Percentiles rank a stretch among this genome's conserved stretches.
Evolutionary conservation across 1,284 basidiomycete genomes (phyloP).

Genomic region (Boletus mariae): DNA sequence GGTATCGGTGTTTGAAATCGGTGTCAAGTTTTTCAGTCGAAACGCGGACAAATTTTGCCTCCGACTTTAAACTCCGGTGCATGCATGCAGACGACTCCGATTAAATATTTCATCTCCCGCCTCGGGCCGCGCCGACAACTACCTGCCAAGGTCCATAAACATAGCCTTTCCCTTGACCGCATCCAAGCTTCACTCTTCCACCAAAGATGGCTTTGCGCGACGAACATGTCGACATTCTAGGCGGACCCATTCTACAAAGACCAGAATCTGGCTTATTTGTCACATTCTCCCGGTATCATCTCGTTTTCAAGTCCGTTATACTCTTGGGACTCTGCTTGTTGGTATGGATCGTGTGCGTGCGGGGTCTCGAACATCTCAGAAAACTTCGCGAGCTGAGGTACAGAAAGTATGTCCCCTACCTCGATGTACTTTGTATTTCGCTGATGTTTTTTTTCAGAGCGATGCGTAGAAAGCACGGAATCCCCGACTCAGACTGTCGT

Average conservation of each 20-base stretch:
- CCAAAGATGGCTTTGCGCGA: conserved; percentile 46
- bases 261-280: conserved; percentile 29
- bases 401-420: conserved; percentile 47
- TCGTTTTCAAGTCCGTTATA: conserved; percentile 37
- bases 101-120: conserved; percentile 24
- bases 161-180: conserved; percentile 16
- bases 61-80: no score
- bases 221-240: conserved; percentile 65
- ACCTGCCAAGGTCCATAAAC: conserved; percentile 2
- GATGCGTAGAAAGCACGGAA: conserved; percentile 70
- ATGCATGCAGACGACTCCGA: conserved; percentile 17
- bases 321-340: conserved; percentile 35
- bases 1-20: no score
- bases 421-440: conserved; percentile 5
- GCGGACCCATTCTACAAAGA: conserved; percentile 47
- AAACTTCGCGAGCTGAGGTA: conserved; percentile 56
- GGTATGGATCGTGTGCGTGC: conserved; percentile 32
- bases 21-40: no score
- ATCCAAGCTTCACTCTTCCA: conserved; percentile 18
- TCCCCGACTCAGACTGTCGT: conserved; percentile 73
- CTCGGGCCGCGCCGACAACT: conserved; percentile 15
- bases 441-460: conserved; percentile 35
- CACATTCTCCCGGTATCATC: conserved; percentile 35
- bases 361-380: conserved; percentile 41
- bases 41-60: no score